These are phyloP conservation scores for Trichoderma sp. DNA, from an alignment of 2,329 filamentous ascomycete species.

Conservation along the genomic window DNA sequence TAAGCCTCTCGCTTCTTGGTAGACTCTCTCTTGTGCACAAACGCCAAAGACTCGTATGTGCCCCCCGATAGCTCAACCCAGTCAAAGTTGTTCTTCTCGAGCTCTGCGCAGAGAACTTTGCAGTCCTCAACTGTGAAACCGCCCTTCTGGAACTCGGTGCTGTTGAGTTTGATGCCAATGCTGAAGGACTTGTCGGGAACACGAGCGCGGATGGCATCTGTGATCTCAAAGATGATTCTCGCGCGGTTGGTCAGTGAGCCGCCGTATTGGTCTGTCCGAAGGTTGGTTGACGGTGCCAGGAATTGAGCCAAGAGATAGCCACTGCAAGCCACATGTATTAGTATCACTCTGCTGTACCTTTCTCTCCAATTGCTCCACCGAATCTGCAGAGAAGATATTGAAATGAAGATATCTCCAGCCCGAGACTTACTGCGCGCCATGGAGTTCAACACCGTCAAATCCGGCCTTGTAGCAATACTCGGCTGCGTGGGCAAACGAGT, in stretches of 20 bases:
- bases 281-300: constrained; percentile 51
- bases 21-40: constrained; percentile 53
- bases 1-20: constrained; percentile 59
- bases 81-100: constrained; percentile 54
- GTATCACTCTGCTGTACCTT: not conserved
- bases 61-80: constrained; percentile 63
- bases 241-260: constrained; percentile 46
- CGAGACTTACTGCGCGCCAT: constrained; percentile 48
- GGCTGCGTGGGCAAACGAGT: constrained; percentile 62
- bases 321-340: constrained; percentile 21
- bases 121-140: constrained; percentile 56
- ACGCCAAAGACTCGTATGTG: constrained; percentile 57
- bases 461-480: constrained; percentile 64
- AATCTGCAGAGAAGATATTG: not conserved
- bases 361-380: not conserved
- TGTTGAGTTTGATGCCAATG: constrained; percentile 59
- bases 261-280: constrained; percentile 54
- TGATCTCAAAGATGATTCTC: constrained; percentile 49
- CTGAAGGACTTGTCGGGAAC: constrained; percentile 40
- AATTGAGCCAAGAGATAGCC: constrained; percentile 58
- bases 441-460: constrained; percentile 55
- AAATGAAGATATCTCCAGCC: not conserved
- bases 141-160: constrained; percentile 56
- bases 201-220: constrained; percentile 36
- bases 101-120: constrained; percentile 45